Conservation (phyloP, 768 basidiomycete genomes). For the Aureoboletus auriporus region DNA sequence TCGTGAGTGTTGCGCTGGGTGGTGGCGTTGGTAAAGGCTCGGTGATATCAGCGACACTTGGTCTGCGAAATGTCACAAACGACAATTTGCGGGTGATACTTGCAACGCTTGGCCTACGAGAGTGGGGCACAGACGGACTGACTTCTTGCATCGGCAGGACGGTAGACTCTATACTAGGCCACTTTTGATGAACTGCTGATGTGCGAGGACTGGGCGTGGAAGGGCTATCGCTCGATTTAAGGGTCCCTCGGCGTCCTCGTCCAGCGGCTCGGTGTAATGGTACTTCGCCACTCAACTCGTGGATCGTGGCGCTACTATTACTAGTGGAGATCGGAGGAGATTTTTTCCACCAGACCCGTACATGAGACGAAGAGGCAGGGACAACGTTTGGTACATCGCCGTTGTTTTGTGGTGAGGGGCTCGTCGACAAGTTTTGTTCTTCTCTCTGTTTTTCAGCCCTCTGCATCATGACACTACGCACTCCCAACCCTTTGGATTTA, state of each 20-base stretch:
- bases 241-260: slow-evolving; percentile 9
- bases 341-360: slow-evolving; percentile 31
- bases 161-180: slow-evolving; percentile 21
- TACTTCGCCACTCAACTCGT: slow-evolving; percentile 8
- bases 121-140: slow-evolving; percentile 3
- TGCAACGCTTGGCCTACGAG: slow-evolving; percentile 25
- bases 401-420: background rate
- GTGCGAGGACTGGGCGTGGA: slow-evolving; percentile 19
- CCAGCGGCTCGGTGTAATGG: background rate
- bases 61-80: slow-evolving; percentile 27
- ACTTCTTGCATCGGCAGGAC: slow-evolving; percentile 4
- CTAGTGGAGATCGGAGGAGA: slow-evolving; percentile 10
- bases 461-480: slow-evolving; percentile 21
- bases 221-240: slow-evolving; percentile 9
- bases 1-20: slow-evolving; percentile 4
- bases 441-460: slow-evolving; percentile 22
- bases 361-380: slow-evolving; percentile 12
- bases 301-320: slow-evolving; percentile 7
- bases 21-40: slow-evolving; percentile 19
- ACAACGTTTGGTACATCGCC: slow-evolving; percentile 3
- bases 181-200: slow-evolving; percentile 16
- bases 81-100: slow-evolving; percentile 32
- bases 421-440: slow-evolving; percentile 5
- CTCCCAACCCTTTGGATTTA: slow-evolving; percentile 26
- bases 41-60: slow-evolving; percentile 20